Percentiles rank a stretch among this genome's conserved stretches.
Evolutionary conservation across 768 basidiomycete genomes (phyloP).

Genomic region (Russula brevipes): DNA sequence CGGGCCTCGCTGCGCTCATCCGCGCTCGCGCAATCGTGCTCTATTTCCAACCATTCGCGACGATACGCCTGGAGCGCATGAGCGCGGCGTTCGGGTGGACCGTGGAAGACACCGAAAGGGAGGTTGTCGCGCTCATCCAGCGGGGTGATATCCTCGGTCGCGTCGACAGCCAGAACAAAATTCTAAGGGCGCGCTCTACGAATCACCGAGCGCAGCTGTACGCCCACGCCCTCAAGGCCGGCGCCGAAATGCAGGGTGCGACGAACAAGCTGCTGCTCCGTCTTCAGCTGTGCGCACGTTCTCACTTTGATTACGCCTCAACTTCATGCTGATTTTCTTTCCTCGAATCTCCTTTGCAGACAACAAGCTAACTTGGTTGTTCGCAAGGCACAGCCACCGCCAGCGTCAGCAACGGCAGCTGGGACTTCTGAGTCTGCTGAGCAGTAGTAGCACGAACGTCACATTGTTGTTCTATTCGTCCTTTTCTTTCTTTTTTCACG

Average conservation of each 20-base stretch:
- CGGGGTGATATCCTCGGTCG: slow-evolving; percentile 72
- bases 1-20: slow-evolving; percentile 60
- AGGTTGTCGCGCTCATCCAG: slow-evolving; percentile 76
- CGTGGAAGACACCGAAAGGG: slow-evolving; percentile 61
- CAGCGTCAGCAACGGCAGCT: not conserved
- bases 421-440: slow-evolving; percentile 15
- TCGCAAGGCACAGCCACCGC: slow-evolving; percentile 48
- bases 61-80: slow-evolving; percentile 80
- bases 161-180: slow-evolving; percentile 90
- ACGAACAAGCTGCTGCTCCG: slow-evolving; percentile 77
- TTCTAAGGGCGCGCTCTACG: slow-evolving; percentile 72
- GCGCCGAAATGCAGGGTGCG: slow-evolving; percentile 61
- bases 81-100: slow-evolving; percentile 80
- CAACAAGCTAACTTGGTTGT: slow-evolving; percentile 79
- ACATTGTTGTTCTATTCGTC: not conserved
- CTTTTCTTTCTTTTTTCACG: not conserved
- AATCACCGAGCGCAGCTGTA: slow-evolving; percentile 78
- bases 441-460: slow-evolving; percentile 14
- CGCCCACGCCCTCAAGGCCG: slow-evolving; percentile 66
- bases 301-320: not conserved
- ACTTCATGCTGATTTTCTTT: not conserved
- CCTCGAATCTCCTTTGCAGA: slow-evolving; percentile 35
- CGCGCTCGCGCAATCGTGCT: slow-evolving; percentile 73
- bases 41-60: slow-evolving; percentile 87
- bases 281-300: slow-evolving; percentile 70